Conservation (phyloP, 805 yeast species). For the Candida maris region DNA sequence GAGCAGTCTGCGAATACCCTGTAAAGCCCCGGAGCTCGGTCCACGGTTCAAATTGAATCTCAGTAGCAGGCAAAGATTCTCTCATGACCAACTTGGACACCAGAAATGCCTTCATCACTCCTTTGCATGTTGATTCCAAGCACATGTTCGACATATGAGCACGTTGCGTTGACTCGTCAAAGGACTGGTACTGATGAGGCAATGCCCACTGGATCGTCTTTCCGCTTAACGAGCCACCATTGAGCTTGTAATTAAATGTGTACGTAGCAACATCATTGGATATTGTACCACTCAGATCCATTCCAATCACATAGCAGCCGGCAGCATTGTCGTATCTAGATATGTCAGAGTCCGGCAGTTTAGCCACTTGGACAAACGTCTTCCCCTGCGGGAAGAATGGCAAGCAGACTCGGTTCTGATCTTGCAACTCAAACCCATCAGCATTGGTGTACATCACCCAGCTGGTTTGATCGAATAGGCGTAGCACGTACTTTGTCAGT, state of each 20-base stretch:
- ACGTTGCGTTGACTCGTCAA: conserved; percentile 23
- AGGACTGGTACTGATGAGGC: conserved; percentile 49
- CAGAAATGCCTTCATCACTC: conserved; percentile 45
- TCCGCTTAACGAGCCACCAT: conserved; percentile 23
- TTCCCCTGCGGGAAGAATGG: conserved; percentile 35
- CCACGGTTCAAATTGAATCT: conserved; percentile 56
- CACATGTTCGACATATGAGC: conserved; percentile 25
- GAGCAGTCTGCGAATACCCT: conserved; percentile 34
- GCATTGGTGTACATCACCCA: conserved; percentile 61
- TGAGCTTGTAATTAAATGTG: conserved; percentile 35
- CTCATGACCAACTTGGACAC: conserved; percentile 31
- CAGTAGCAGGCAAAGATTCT: conserved; percentile 28
- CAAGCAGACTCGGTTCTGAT: conserved; percentile 32
- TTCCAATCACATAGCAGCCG: conserved; percentile 56
- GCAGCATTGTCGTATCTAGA: conserved; percentile 59
- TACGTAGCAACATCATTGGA: conserved; percentile 35
- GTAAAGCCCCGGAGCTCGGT: conserved; percentile 40
- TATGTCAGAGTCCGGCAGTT: conserved; percentile 35
- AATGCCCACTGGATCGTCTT: conserved; percentile 43
- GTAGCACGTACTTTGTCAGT: conserved; percentile 51
- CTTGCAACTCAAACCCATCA: conserved; percentile 11
- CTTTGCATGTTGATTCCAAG: conserved; percentile 54
- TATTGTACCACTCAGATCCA: conserved; percentile 40
- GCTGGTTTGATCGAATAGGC: conserved; percentile 49
- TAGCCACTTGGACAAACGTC: conserved; percentile 49